A percentile compares a stretch with the other conserved stretches of the same genome.
phyloP scores from a whole-genome alignment of 495 filamentous ascomycete genomes.

The Aspergillus egyptiacus region DNA sequence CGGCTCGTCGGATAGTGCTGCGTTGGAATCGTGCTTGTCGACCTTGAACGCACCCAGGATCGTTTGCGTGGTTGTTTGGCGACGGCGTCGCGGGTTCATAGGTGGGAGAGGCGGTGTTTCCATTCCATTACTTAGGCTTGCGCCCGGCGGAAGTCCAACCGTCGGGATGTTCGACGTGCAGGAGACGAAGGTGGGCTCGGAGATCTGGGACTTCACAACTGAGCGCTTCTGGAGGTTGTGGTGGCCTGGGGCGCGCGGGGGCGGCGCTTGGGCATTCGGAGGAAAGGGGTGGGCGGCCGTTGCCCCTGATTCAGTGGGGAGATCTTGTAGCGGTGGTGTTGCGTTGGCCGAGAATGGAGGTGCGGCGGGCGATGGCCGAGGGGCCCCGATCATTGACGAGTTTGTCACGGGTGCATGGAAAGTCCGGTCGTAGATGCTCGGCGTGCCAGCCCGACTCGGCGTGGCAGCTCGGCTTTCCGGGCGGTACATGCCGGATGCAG shows the following conservation, averaged over 20 bases:
- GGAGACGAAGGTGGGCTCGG: constrained; percentile 75
- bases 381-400: constrained; percentile 41
- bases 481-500: constrained; percentile 38
- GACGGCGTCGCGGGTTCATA: constrained; percentile 64
- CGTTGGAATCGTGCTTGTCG: constrained; percentile 30
- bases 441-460: constrained; percentile 39
- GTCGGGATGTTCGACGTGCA: constrained; percentile 68
- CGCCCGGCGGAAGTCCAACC: constrained; percentile 51
- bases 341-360: constrained; percentile 54
- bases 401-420: constrained; percentile 29
- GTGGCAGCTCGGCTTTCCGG: constrained; percentile 45
- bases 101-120: constrained; percentile 56
- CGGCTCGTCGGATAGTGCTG: constrained; percentile 20
- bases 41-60: constrained; percentile 48
- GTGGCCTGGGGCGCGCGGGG: constrained; percentile 29
- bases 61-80: constrained; percentile 48
- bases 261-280: constrained; percentile 12
- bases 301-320: constrained; percentile 23
- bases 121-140: constrained; percentile 39
- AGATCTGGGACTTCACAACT: constrained; percentile 71
- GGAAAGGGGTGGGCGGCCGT: constrained; percentile 17
- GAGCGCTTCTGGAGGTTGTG: constrained; percentile 50
- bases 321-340: constrained; percentile 48
- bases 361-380: constrained; percentile 48
- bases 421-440: constrained; percentile 37